phyloP scores from a whole-genome alignment of 1,284 basidiomycete genomes.

The Marasmius fiardii region DNA sequence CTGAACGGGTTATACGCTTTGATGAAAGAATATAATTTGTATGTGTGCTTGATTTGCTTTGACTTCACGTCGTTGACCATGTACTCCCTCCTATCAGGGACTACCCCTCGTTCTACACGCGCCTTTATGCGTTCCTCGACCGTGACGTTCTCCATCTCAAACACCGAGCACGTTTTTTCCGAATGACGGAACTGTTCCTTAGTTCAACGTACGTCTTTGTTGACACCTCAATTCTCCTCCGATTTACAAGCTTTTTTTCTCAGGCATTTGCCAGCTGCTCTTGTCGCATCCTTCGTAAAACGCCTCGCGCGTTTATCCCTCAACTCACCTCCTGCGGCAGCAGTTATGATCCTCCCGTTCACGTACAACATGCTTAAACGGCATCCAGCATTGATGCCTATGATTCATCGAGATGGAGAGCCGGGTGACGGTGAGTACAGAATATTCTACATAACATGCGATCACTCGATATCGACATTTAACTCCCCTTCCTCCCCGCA shows the following conservation, averaged over 20 bases:
- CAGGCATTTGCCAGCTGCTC: slow-evolving; percentile 83
- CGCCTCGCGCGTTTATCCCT: slow-evolving; percentile 84
- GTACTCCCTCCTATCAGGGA: slow-evolving; percentile 51
- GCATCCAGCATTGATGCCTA: slow-evolving; percentile 88
- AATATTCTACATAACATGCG: not conserved
- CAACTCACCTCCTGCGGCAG: slow-evolving; percentile 84
- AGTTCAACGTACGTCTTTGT: slow-evolving; percentile 72
- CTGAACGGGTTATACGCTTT: slow-evolving; percentile 91
- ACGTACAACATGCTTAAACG: slow-evolving; percentile 93
- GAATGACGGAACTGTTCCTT: slow-evolving; percentile 87
- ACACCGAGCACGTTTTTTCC: slow-evolving; percentile 93
- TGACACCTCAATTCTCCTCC: not conserved
- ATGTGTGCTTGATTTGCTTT: slow-evolving; percentile 26
- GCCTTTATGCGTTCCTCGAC: slow-evolving; percentile 89
- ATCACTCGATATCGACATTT: not conserved
- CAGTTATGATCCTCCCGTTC: slow-evolving; percentile 90
- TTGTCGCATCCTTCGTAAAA: slow-evolving; percentile 95
- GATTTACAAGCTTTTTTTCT: slow-evolving; percentile 1
- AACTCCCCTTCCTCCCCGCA: not conserved
- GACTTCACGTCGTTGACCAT: too few relatives aligned
- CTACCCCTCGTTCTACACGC: slow-evolving; percentile 94
- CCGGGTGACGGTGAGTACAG: slow-evolving; percentile 3
- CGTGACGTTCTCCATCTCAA: slow-evolving; percentile 87
- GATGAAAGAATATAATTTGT: slow-evolving; percentile 94
- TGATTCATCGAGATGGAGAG: slow-evolving; percentile 75